Base-by-base conservation (phyloP, 2,329 filamentous ascomycete genomes). In the Tolypocladium nubicola region DNA sequence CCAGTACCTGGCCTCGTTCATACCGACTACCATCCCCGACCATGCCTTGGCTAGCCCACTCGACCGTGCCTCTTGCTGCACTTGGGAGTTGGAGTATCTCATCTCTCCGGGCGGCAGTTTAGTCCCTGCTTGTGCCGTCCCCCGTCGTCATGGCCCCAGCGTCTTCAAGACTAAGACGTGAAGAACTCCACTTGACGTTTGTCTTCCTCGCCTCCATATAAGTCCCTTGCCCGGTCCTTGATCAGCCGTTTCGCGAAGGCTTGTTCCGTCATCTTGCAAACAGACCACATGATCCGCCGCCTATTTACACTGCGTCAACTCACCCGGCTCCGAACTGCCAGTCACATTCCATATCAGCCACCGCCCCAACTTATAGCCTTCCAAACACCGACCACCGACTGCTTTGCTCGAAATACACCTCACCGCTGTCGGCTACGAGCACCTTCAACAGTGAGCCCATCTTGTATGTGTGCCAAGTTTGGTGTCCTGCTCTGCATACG, bases 21-120 rank as follows among this genome's bases (percentile, higher is more conserved):
- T 56, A 39, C 55, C 49, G 55, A 16, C n/a, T 35, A 40, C 52
- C 37, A 16, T 40, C 37, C 47, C 47, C 47, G 38, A 47, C 55
- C 55, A 37, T 41, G 38, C 47, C 37, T 39, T 41, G 26, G 21
- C 55, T 38, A 52, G 21, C 45, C 55, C 47, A 9, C 33, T 52
- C 52, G 30, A 47, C 40, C 56, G 39, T 52, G 47, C 57, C 47
- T 57, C 56, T 54, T 58, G 47, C n/a, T 53, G 53, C 23, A n/a
- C 38, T 53, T 39, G 14, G 26, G 14, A 30, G 30, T 11, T 30
- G 45, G 26, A 9, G 23, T 52, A 58, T 60, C 57, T 56, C 55
- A 57, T 57, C 52, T 56, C 52, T 53, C 52, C 41, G 55, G 50
- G 54, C 53, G 55, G 58, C 56, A 59, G 53, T 56, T 58, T 52